Percentiles rank a stretch among this genome's conserved stretches.
These are phyloP conservation scores for Cochlearia excelsa DNA, from an alignment of 345 rosid genomes.

Conservation along the genomic window DNA sequence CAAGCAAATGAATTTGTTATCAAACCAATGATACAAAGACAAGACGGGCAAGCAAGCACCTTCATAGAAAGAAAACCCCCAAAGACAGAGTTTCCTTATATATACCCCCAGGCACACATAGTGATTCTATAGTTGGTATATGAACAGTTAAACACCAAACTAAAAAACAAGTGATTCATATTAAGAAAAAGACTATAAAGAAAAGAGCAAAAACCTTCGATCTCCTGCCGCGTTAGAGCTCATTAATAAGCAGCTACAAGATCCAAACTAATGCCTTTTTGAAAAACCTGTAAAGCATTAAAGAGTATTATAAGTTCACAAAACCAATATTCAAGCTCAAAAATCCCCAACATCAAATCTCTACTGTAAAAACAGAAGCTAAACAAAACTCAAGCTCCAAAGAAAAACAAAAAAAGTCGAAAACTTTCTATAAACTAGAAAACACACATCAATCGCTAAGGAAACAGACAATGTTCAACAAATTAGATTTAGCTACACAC, in stretches of 20 bases:
- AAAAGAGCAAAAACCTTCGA: conserved; percentile 28
- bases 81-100: conserved; percentile 9
- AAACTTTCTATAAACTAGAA: too few species aligned
- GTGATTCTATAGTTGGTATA: conserved; percentile 3
- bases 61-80: conserved; percentile 1
- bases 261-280: conserved; percentile 11
- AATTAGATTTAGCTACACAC: too few species aligned
- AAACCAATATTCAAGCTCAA: conserved; percentile 11
- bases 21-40: background rate
- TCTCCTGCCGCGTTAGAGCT: conserved; percentile 36
- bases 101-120: background rate
- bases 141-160: conserved; percentile 4
- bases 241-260: conserved; percentile 32
- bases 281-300: conserved; percentile 19
- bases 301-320: conserved; percentile 7
- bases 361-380: background rate
- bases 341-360: conserved; percentile 7
- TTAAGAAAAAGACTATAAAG: background rate
- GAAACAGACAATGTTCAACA: too few species aligned
- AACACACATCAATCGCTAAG: too few species aligned
- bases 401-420: conserved; percentile 10
- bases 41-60: conserved; percentile 3
- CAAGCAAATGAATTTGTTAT: conserved; percentile 16
- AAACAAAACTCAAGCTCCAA: background rate
- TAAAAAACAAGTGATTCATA: background rate